Conservation (phyloP, 305 asterid genomes). For the Striga hermonthica region DNA sequence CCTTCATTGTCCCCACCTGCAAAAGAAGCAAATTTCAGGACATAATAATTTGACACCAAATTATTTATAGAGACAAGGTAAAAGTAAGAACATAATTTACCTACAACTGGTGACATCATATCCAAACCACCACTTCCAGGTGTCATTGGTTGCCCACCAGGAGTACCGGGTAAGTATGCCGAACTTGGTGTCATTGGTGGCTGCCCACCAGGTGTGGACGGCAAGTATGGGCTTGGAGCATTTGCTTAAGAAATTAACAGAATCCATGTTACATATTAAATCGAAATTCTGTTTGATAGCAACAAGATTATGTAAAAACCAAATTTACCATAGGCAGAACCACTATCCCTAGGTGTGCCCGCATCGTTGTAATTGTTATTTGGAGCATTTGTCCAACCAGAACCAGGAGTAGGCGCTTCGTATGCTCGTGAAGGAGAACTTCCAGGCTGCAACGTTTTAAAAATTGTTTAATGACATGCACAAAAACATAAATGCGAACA, state of each 20-base stretch:
- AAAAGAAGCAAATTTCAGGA: slow-evolving; percentile 21
- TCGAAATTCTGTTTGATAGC: background rate
- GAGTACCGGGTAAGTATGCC: slow-evolving; percentile 94
- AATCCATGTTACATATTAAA: slow-evolving; percentile 7
- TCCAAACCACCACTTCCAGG: slow-evolving; percentile 97
- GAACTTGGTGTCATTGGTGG: slow-evolving; percentile 99
- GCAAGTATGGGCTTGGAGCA: slow-evolving; percentile 98
- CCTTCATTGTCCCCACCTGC: slow-evolving; percentile 87
- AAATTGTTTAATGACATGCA: slow-evolving; percentile 5
- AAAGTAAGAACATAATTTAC: slow-evolving; percentile 38
- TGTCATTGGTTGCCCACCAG: slow-evolving; percentile 99
- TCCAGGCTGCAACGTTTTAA: slow-evolving; percentile 57
- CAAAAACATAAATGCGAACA: background rate
- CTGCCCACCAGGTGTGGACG: slow-evolving; percentile 97
- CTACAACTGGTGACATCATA: slow-evolving; percentile 92
- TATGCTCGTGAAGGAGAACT: slow-evolving; percentile 84
- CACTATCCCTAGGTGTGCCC: slow-evolving; percentile 84
- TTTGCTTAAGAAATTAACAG: slow-evolving; percentile 52
- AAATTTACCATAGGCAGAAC: slow-evolving; percentile 72
- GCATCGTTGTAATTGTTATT: slow-evolving; percentile 70
- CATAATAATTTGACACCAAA: background rate
- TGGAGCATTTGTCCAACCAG: slow-evolving; percentile 74
- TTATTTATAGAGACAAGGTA: background rate
- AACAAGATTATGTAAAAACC: slow-evolving; percentile 20
- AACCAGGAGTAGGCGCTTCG: slow-evolving; percentile 99